Percentiles rank a stretch among this genome's conserved stretches.
Evolutionary conservation across 805 yeast species (phyloP).

Genomic region (Hanseniaspora meyeri): DNA sequence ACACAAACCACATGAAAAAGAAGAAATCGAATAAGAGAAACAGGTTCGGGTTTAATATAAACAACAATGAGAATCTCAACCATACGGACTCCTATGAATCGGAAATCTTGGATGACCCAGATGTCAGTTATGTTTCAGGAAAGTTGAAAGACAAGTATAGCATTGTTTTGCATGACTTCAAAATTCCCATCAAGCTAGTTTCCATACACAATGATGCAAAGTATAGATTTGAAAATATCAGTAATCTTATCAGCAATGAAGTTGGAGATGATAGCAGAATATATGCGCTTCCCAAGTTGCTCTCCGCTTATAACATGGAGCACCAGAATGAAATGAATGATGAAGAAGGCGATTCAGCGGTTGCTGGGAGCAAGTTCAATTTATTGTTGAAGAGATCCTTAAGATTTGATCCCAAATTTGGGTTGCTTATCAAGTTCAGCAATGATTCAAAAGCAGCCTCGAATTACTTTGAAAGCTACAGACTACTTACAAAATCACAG

Average conservation of each 20-base stretch:
- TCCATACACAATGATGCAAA: slow-evolving; percentile 4
- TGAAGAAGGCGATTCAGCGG: background rate
- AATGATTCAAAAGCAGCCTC: background rate
- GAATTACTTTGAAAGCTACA: slow-evolving; percentile 9
- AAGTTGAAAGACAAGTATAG: slow-evolving; percentile 6
- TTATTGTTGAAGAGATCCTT: slow-evolving; percentile 1
- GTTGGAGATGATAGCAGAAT: background rate
- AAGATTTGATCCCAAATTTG: slow-evolving; percentile 11
- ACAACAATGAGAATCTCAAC: background rate
- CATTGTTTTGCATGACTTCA: slow-evolving; percentile 1
- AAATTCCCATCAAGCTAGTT: slow-evolving; percentile 2
- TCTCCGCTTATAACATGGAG: background rate
- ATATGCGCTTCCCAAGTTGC: slow-evolving; percentile 5
- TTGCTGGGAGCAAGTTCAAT: slow-evolving; percentile 6
- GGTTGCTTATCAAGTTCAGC: slow-evolving; percentile 4
- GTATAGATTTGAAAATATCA: slow-evolving; percentile 10
- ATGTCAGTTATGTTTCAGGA: background rate
- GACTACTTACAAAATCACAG: slow-evolving; percentile 7
- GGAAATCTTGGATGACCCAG: background rate
- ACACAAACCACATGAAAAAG: background rate
- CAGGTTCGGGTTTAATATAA: slow-evolving; percentile 7
- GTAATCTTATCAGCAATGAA: background rate
- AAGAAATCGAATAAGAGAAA: background rate
- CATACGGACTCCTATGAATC: background rate
- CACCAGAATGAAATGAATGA: background rate